A percentile compares a stretch with the other conserved stretches of the same genome.
phyloP scores from a whole-genome alignment of 2,329 filamentous ascomycete genomes.

The Monilinia aucupariae region DNA sequence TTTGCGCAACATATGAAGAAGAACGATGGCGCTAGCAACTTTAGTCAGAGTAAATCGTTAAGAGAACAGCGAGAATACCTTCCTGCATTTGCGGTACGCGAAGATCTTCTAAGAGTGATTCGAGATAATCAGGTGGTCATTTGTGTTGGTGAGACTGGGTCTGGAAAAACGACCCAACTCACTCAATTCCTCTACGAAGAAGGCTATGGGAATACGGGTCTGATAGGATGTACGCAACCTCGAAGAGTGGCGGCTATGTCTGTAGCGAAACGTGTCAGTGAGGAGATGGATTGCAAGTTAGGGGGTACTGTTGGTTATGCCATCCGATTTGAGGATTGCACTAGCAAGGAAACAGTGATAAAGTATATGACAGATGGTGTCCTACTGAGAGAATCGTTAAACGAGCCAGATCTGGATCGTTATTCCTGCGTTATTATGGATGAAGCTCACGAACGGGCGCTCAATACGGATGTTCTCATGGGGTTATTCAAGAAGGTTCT shows the following conservation, averaged over 20 bases:
- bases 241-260: slow-evolving; percentile 97
- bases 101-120: slow-evolving; percentile 86
- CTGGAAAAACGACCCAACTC: slow-evolving; percentile 94
- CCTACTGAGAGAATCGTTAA: slow-evolving; percentile 83
- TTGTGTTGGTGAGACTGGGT: slow-evolving; percentile 94
- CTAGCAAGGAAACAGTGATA: slow-evolving; percentile 88
- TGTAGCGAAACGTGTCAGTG: slow-evolving; percentile 93
- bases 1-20: slow-evolving; percentile 90
- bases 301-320: slow-evolving; percentile 89
- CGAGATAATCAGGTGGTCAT: slow-evolving; percentile 96
- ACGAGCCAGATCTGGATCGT: slow-evolving; percentile 85
- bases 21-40: slow-evolving; percentile 77
- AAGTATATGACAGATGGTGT: slow-evolving; percentile 99
- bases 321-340: slow-evolving; percentile 97
- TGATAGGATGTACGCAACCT: slow-evolving; percentile 96
- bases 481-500: slow-evolving; percentile 96
- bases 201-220: slow-evolving; percentile 78
- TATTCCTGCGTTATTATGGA: slow-evolving; percentile 99
- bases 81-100: slow-evolving; percentile 91
- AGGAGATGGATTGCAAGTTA: slow-evolving; percentile 94
- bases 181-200: slow-evolving; percentile 96
- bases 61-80: slow-evolving; percentile 88
- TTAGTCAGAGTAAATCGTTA: slow-evolving; percentile 87
- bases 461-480: slow-evolving; percentile 97
- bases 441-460: slow-evolving; percentile 90